A percentile compares a stretch with the other conserved stretches of the same genome.
Conservation (phyloP, 345 rosid species). For the Corchorus olitorius region DNA sequence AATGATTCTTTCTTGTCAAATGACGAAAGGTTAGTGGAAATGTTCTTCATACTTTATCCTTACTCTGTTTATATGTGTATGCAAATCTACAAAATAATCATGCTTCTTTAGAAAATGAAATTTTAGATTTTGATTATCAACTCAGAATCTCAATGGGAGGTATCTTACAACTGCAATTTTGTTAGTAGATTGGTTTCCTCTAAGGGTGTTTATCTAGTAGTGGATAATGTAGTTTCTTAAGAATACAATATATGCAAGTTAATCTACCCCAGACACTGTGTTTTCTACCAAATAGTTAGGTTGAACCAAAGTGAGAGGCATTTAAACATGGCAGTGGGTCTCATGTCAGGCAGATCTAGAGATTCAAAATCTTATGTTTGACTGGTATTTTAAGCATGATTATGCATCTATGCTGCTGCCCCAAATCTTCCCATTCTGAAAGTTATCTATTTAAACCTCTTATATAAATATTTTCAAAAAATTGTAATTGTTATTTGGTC, state of each 20-base stretch:
- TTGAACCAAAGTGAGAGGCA: background rate
- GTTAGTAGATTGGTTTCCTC: background rate
- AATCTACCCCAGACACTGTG: background rate
- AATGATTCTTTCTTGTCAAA: constrained; percentile 58
- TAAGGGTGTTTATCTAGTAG: background rate
- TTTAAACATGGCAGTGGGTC: background rate
- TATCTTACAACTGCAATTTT: background rate
- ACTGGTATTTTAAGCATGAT: background rate
- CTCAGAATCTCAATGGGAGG: background rate
- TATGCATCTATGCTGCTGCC: background rate
- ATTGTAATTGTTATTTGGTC: background rate
- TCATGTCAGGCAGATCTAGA: constrained; percentile 7
- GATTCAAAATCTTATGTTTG: constrained; percentile 2
- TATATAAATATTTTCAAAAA: background rate
- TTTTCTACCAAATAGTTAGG: background rate
- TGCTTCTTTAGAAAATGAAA: background rate
- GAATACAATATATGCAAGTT: background rate
- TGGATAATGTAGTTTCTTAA: background rate
- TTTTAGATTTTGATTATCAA: background rate
- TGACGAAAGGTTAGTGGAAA: constrained; percentile 68
- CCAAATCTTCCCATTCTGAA: background rate
- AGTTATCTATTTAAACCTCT: background rate
- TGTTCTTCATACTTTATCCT: background rate
- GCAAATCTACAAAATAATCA: background rate
- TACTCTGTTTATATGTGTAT: background rate